Evolutionary conservation across 129 eudicot species (phyloP).

Genomic region (Calendula officinalis): DNA sequence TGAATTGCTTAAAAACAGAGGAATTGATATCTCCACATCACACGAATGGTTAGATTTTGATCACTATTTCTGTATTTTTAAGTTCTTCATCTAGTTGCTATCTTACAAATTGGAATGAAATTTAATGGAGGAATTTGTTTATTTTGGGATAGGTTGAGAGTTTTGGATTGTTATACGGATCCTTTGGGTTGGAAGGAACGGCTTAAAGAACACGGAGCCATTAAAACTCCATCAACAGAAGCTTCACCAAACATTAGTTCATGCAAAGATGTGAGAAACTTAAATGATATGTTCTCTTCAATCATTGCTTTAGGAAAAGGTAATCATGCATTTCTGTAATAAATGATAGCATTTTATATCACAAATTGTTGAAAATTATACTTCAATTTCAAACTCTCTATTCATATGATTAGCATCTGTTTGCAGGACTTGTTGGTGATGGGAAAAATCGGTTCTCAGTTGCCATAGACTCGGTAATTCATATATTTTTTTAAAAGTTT

Average conservation of each 20-base stretch:
- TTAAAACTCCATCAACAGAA: constrained; percentile 34
- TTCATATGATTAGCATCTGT: constrained; percentile 17
- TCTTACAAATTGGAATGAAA: not conserved
- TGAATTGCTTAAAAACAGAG: constrained; percentile 56
- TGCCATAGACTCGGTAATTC: constrained; percentile 85
- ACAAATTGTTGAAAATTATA: not conserved
- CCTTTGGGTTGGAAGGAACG: constrained; percentile 93
- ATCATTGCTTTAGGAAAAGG: constrained; percentile 72
- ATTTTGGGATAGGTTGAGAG: constrained; percentile 53
- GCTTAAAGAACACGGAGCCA: constrained; percentile 56
- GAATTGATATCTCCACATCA: constrained; percentile 40
- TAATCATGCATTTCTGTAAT: constrained; percentile 20
- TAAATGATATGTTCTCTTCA: constrained; percentile 51
- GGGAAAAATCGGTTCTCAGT: constrained; percentile 70
- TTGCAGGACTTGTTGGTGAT: constrained; percentile 64
- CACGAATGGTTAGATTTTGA: constrained; percentile 45
- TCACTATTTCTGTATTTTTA: not conserved
- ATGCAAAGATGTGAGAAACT: constrained; percentile 71
- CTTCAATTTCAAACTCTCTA: not conserved
- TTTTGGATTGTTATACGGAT: constrained; percentile 91
- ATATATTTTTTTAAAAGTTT: not conserved
- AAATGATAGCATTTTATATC: not conserved
- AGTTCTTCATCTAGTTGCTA: not conserved
- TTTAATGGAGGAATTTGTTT: not conserved
- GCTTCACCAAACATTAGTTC: constrained; percentile 37